These are phyloP conservation scores for Ascocoryne sarcoides DNA, from an alignment of 2,329 filamentous ascomycete species.

Conservation along the genomic window DNA sequence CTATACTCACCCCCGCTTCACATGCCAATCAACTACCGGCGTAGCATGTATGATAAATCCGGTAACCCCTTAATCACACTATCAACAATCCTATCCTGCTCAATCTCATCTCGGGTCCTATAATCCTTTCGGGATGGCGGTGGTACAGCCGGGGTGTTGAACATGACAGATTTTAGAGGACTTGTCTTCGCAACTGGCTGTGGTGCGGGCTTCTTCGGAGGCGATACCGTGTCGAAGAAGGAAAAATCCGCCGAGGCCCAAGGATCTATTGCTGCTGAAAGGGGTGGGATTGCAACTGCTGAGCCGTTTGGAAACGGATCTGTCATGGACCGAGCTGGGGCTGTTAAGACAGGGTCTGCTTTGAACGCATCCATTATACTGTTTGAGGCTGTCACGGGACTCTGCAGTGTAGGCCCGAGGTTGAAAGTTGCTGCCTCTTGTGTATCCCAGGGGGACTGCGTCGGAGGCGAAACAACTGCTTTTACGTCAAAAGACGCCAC, in stretches of 20 bases:
- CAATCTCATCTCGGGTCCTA: constrained; percentile 22
- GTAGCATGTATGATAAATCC: constrained; percentile 31
- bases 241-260: constrained; percentile 31
- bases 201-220: constrained; percentile 3
- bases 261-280: constrained; percentile 17
- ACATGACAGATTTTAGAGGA: constrained; percentile 3
- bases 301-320: not conserved
- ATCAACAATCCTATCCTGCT: constrained; percentile 27
- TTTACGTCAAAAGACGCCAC: not conserved
- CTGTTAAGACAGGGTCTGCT: not conserved
- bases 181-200: not conserved
- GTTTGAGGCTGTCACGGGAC: not conserved
- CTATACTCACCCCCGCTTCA: too few species aligned
- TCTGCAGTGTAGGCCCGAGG: constrained; percentile 3
- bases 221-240: constrained; percentile 27
- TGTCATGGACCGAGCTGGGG: not conserved
- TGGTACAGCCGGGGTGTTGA: constrained; percentile 4
- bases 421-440: constrained; percentile 4
- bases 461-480: not conserved
- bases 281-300: not conserved
- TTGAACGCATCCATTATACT: not conserved
- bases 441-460: not conserved
- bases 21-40: constrained; percentile 16
- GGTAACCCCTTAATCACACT: constrained; percentile 27
- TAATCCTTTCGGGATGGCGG: constrained; percentile 6